phyloP scores from a whole-genome alignment of 2,329 filamentous ascomycete genomes.

The Penicillium nordicum region DNA sequence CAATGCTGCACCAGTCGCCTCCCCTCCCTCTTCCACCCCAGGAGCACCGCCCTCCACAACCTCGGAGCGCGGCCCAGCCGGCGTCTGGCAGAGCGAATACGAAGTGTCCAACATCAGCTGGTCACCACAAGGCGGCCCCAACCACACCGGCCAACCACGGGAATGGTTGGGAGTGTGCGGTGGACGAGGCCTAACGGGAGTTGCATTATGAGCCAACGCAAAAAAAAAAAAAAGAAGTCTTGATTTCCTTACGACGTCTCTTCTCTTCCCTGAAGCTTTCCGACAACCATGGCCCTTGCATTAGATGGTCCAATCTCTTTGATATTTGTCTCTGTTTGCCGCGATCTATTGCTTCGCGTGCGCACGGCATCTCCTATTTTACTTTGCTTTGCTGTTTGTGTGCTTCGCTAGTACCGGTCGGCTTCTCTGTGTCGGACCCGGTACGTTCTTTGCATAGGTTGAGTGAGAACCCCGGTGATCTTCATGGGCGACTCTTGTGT shows the following conservation, averaged over 20 bases:
- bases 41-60: constrained; percentile 30
- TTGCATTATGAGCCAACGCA: constrained; percentile 34
- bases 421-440: background rate
- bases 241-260: constrained; percentile 5
- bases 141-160: constrained; percentile 30
- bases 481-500: background rate
- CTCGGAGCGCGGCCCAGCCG: constrained; percentile 44
- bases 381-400: background rate
- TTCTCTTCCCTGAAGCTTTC: constrained; percentile 4
- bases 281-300: constrained; percentile 10
- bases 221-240: constrained; percentile 4
- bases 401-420: background rate
- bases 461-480: background rate
- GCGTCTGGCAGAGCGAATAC: constrained; percentile 46
- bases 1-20: constrained; percentile 47
- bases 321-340: background rate
- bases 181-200: constrained; percentile 46
- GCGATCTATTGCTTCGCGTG: background rate
- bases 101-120: constrained; percentile 49
- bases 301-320: constrained; percentile 19
- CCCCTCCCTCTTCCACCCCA: constrained; percentile 32
- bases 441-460: background rate
- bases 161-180: constrained; percentile 47
- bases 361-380: background rate
- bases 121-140: constrained; percentile 43